Base-by-base conservation (phyloP, 208 protist genomes). In the Acanthamoeba healyi region DNA sequence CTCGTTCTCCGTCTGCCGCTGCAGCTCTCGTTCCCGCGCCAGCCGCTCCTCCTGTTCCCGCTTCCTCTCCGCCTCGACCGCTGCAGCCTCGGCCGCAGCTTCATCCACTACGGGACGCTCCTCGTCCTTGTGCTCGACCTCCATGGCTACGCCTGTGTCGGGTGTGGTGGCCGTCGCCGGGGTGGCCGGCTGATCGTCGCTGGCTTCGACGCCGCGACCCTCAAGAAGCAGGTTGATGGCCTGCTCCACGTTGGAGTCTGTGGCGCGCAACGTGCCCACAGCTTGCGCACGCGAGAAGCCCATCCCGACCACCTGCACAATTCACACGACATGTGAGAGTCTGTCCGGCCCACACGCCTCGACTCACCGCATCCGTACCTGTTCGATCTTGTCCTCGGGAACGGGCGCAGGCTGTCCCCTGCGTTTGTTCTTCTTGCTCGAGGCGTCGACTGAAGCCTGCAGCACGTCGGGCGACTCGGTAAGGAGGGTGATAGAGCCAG, bases 191-290 rank as follows among this genome's bases (percentile, higher is more conserved):
- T 81, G 7, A 36, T 81, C 22, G 26, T 36, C 38, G 44, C 42
- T 19, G 79, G 40, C 79, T 38, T 91, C 84, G 22, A 91, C 38
- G 46, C 84, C 84, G 12, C 40, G 32, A 34, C 84, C 84, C 56
- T 91, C 84, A 14, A 91, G 58, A 24, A 91, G 58, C 54, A 91
- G 42, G 84, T 91, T 91, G 49, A 91, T 72, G 42, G 84, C 84
- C 58, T 36, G 38, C 40, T 36, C 54, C n/a, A 70, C 49, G 56
- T 91, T 70, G 26, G 17, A 17, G 36, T 72, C 54, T 7, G 58
- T 36, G 5, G 38, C 56, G 26, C 56, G 40, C 17, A 91, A 32
- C 36, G 56, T 91, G 36, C 84, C 84, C 84, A 91, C 49, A 2
- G 84, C 84, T 24, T 72, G 58, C 54, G 34, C 84, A 34, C 56